A percentile compares a stretch with the other conserved stretches of the same genome.
Evolutionary conservation across 176 grass and related monocot genomes (phyloP).

Genomic region (Juncus inflexus): DNA sequence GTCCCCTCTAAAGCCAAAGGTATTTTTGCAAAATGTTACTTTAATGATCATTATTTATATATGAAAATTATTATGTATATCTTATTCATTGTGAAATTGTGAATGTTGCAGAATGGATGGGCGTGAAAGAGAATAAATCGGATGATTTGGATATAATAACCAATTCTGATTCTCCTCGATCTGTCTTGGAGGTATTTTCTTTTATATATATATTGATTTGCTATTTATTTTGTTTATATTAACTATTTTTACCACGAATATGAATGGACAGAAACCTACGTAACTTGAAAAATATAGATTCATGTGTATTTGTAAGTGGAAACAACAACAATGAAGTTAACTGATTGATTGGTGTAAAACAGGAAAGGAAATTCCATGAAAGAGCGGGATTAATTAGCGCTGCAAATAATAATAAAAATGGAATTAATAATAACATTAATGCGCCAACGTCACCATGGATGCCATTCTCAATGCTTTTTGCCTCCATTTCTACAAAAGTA

Average conservation of each 20-base stretch:
- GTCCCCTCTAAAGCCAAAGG: conserved; percentile 44
- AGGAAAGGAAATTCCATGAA: conserved; percentile 7
- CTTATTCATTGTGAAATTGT: conserved; percentile 10
- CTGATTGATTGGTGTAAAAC: background rate
- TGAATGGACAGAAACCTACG: too few relatives aligned
- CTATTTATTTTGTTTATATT: background rate
- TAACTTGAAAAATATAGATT: too few relatives aligned
- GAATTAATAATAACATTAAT: conserved; percentile 5
- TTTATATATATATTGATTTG: background rate
- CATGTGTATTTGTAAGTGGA: too few relatives aligned
- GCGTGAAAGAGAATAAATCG: conserved; percentile 32
- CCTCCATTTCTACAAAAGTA: conserved; percentile 66
- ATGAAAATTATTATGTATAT: background rate
- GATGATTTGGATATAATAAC: conserved; percentile 28
- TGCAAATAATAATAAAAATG: background rate
- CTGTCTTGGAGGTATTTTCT: conserved; percentile 42
- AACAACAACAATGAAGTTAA: too few relatives aligned
- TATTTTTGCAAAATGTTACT: conserved; percentile 29
- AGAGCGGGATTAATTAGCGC: background rate
- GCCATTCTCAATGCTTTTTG: conserved; percentile 81
- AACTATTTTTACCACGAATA: too few relatives aligned
- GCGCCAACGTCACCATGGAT: conserved; percentile 64
- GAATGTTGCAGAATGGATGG: conserved; percentile 38
- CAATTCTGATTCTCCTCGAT: conserved; percentile 43
- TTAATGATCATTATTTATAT: background rate